Base-by-base conservation (phyloP, 441 rosid species). In the Croton setiger region DNA sequence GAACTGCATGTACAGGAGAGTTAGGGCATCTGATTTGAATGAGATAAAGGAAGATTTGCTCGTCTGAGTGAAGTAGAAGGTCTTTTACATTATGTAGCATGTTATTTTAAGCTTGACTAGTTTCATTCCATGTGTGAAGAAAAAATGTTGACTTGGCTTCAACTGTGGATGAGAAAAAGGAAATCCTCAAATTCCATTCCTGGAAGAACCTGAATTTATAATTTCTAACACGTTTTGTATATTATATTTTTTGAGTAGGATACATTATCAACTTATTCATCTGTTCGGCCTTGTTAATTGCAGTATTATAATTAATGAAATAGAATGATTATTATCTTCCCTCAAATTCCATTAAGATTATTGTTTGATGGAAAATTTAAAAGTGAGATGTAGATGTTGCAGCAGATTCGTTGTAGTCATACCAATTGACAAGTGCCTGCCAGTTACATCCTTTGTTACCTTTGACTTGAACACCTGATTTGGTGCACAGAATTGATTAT, bases 401-500 rank as follows among this genome's bases (percentile, higher is more conserved):
- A 12, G 20, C 20, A 14, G 14, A 23, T 23, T 27, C 21, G 13
- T 44, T 27, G 15, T 31, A n/a, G 53, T 37, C 0, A 10, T n/a
- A 17, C 6, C 54, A 23, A 31, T 0, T 37, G 15, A 5, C 54
- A 45, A 45, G 66, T 7, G 14, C 21, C 20, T 60, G 48, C 15
- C 35, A 58, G 20, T 33, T 9, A 33, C 15, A 7, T 20, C 4
- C 41, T 37, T n/a, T n/a, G 41, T 35, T 13, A 20, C 15, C 51
- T 43, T 8, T 20, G 6, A 39, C 43, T 48, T n/a, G 5, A 44
- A 18, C 20, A 20, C 7, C 31, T 39, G 7, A 39, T 20, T 66
- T 66, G 33, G 12, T 53, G 31, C 64, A 10, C 8, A 39, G 45
- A 56, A 33, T 14, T 47, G 47, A 68, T 49, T 39, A 15, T 71